Percentiles rank a stretch among this genome's conserved stretches.
Conservation (phyloP, 1,284 basidiomycete genomes). For the Amylostereum areolatum region DNA sequence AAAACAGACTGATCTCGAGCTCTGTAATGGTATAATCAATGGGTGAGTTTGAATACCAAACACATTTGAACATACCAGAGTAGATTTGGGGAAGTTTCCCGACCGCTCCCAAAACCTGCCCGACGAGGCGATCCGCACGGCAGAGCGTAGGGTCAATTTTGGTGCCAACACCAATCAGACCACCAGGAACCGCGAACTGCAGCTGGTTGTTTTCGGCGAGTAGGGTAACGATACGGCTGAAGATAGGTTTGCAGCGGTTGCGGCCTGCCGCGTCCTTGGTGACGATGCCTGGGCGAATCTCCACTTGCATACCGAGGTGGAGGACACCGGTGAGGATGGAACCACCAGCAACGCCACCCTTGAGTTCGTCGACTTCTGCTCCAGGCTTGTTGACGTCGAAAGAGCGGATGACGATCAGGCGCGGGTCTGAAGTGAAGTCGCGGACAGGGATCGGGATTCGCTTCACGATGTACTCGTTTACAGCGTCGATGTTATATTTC, state of each 20-base stretch:
- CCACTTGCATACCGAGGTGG: slow-evolving; percentile 88
- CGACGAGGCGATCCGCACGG: slow-evolving; percentile 93
- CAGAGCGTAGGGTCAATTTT: slow-evolving; percentile 96
- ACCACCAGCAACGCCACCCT: slow-evolving; percentile 97
- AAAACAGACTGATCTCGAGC: slow-evolving; percentile 88
- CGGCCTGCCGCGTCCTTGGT: slow-evolving; percentile 91
- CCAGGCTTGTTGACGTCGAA: slow-evolving; percentile 99
- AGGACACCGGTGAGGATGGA: slow-evolving; percentile 93
- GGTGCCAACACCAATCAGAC: slow-evolving; percentile 97
- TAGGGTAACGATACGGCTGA: slow-evolving; percentile 86
- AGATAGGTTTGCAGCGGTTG: slow-evolving; percentile 91
- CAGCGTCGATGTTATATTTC: slow-evolving; percentile 99
- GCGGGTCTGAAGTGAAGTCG: slow-evolving; percentile 88
- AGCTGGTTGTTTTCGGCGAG: slow-evolving; percentile 95
- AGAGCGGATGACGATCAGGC: slow-evolving; percentile 98
- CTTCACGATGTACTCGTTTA: slow-evolving; percentile 98
- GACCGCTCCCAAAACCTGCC: slow-evolving; percentile 92
- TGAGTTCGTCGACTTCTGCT: slow-evolving; percentile 93
- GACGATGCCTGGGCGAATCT: slow-evolving; percentile 96
- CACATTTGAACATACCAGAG: slow-evolving; percentile 51
- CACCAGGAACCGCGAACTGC: slow-evolving; percentile 95
- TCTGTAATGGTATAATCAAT: slow-evolving; percentile 35
- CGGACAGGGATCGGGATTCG: slow-evolving; percentile 92
- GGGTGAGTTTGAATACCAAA: neutral
- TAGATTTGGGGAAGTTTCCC: slow-evolving; percentile 93